Conservation (phyloP, 108 stramenopile genomes). For the Skeletonema menzelii region DNA sequence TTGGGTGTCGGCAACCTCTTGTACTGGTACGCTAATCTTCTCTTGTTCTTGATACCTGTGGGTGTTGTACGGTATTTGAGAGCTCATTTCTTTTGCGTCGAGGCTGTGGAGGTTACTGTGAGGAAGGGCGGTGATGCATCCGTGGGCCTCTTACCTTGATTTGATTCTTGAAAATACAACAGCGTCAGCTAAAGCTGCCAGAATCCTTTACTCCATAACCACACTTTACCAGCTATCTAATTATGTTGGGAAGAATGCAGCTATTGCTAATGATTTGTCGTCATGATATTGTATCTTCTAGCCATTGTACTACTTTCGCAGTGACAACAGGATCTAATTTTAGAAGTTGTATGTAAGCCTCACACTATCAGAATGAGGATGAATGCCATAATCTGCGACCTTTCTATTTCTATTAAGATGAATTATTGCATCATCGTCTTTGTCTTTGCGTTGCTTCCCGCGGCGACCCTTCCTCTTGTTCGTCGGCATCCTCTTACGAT, state of each 20-base stretch:
- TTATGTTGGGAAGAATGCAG: background rate
- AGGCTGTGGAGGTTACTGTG: constrained; percentile 68
- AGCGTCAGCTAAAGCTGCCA: background rate
- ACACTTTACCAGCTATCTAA: background rate
- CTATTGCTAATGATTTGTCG: background rate
- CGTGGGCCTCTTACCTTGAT: constrained; percentile 56
- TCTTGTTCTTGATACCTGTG: constrained; percentile 77
- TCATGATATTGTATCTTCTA: constrained; percentile 7
- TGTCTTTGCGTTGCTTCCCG: no score
- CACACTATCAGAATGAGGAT: no score
- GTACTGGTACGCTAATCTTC: constrained; percentile 71
- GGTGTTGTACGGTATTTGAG: constrained; percentile 66
- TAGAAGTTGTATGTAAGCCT: no score
- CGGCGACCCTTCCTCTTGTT: no score
- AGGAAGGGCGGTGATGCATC: constrained; percentile 64
- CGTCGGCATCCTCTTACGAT: no score
- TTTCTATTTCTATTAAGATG: no score
- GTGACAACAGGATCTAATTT: constrained; percentile 24
- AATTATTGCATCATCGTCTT: no score
- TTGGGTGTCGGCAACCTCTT: constrained; percentile 57
- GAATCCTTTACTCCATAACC: background rate
- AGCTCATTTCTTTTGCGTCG: constrained; percentile 76
- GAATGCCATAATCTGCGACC: no score
- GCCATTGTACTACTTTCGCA: constrained; percentile 23
- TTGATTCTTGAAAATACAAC: background rate